Conservation (phyloP, 371 early-diverging fungal species). For the Rhizopus delemar region DNA sequence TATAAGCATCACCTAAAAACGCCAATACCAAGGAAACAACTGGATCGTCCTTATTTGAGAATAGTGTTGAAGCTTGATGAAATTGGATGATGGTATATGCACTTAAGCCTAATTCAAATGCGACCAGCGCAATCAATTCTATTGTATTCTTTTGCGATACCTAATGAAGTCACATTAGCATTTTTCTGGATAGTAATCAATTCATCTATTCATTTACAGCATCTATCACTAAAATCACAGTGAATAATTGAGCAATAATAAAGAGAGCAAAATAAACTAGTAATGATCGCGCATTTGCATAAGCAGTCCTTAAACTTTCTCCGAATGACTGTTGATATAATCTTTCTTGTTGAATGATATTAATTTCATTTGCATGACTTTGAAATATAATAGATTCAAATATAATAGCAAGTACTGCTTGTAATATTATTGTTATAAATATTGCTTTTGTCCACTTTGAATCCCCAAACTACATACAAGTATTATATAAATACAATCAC, state of each 20-base stretch:
- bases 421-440: constrained; percentile 36
- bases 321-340: constrained; percentile 36
- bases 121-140: constrained; percentile 51
- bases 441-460: constrained; percentile 52
- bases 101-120: constrained; percentile 51
- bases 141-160: constrained; percentile 54
- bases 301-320: constrained; percentile 23
- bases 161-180: constrained; percentile 15
- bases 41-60: constrained; percentile 20
- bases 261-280: constrained; percentile 48
- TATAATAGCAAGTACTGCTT: constrained; percentile 41
- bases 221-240: constrained; percentile 46
- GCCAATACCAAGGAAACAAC: constrained; percentile 15
- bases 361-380: constrained; percentile 36
- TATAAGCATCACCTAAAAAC: constrained; percentile 31
- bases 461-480: constrained; percentile 45
- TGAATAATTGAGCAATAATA: constrained; percentile 50
- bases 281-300: constrained; percentile 49
- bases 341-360: constrained; percentile 36
- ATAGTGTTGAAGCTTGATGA: constrained; percentile 47
- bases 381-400: constrained; percentile 48
- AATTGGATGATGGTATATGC: constrained; percentile 52
- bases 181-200: background rate
- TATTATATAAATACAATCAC: background rate
- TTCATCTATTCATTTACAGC: constrained; percentile 31